phyloP scores from a whole-genome alignment of 129 eudicot genomes.

The Saussurea involucrata region DNA sequence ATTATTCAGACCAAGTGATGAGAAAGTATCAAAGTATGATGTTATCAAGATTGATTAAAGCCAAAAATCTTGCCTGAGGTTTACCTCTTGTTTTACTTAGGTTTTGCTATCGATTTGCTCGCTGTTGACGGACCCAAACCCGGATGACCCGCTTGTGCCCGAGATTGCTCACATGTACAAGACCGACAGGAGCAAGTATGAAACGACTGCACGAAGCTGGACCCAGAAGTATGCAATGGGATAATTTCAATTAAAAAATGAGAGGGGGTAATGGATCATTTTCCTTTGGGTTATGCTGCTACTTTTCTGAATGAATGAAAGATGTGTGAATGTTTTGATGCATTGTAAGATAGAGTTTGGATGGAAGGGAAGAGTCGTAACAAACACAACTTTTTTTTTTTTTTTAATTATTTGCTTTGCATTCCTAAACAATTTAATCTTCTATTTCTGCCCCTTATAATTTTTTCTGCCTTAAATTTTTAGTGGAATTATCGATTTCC shows the following conservation, averaged over 20 bases:
- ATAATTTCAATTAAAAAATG: slow-evolving; percentile 3
- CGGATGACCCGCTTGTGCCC: slow-evolving; percentile 59
- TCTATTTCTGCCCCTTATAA: background rate
- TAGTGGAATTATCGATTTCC: background rate
- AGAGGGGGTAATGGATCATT: slow-evolving; percentile 5
- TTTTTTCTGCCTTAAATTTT: background rate
- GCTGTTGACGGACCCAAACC: slow-evolving; percentile 58
- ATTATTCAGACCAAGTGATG: too few relatives aligned
- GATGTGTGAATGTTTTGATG: slow-evolving; percentile 23
- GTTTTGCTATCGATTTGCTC: slow-evolving; percentile 58
- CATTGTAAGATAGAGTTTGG: slow-evolving; percentile 29
- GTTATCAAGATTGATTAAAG: too few relatives aligned
- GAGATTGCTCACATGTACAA: slow-evolving; percentile 75
- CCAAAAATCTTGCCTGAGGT: background rate
- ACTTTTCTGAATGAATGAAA: slow-evolving; percentile 14
- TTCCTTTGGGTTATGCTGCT: background rate
- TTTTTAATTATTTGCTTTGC: slow-evolving; percentile 16
- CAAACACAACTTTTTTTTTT: background rate
- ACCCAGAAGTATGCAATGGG: slow-evolving; percentile 76
- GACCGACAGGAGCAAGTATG: slow-evolving; percentile 58
- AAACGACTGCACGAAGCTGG: slow-evolving; percentile 69
- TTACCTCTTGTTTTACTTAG: background rate
- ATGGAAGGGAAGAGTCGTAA: slow-evolving; percentile 18
- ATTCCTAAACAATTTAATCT: slow-evolving; percentile 7
- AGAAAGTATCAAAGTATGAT: too few relatives aligned